These are phyloP conservation scores for Sicyos edulis DNA, from an alignment of 306 rosid genomes.

Conservation along the genomic window DNA sequence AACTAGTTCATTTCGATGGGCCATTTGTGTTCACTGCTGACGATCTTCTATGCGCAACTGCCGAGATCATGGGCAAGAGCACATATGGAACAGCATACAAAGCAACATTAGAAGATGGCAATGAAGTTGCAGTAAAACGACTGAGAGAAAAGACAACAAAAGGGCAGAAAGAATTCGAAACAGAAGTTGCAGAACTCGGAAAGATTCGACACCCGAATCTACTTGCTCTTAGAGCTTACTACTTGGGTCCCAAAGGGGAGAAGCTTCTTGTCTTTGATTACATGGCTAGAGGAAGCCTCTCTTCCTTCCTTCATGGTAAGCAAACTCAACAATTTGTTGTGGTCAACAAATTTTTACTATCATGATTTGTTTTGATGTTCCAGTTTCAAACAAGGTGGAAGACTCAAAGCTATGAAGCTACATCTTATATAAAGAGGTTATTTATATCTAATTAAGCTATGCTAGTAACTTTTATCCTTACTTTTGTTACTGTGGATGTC, in stretches of 20 bases:
- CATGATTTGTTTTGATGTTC: neutral
- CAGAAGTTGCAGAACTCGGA: slow-evolving; percentile 48
- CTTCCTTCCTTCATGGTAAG: slow-evolving; percentile 49
- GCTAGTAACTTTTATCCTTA: slow-evolving; percentile 6
- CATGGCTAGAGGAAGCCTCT: no score
- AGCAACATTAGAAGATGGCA: slow-evolving; percentile 77
- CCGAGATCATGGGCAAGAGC: slow-evolving; percentile 89
- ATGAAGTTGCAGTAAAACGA: slow-evolving; percentile 82
- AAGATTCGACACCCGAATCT: no score
- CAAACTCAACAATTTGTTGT: no score
- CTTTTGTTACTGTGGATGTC: neutral
- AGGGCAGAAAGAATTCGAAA: slow-evolving; percentile 74
- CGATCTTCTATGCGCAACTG: slow-evolving; percentile 82
- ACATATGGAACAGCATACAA: slow-evolving; percentile 87
- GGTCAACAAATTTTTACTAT: neutral
- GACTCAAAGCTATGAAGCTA: neutral
- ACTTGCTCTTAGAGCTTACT: no score
- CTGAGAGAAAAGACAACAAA: slow-evolving; percentile 79
- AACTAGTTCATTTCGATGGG: slow-evolving; percentile 79
- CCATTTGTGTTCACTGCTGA: slow-evolving; percentile 86
- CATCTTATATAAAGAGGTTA: neutral
- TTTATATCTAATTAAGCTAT: neutral
- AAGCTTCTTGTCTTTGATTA: no score
- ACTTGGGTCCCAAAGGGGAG: no score
- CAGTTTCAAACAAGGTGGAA: neutral